A percentile compares a stretch with the other conserved stretches of the same genome.
These are phyloP conservation scores for Xylariaceae sp. DNA, from an alignment of 2,329 filamentous ascomycete genomes.

Conservation along the genomic window DNA sequence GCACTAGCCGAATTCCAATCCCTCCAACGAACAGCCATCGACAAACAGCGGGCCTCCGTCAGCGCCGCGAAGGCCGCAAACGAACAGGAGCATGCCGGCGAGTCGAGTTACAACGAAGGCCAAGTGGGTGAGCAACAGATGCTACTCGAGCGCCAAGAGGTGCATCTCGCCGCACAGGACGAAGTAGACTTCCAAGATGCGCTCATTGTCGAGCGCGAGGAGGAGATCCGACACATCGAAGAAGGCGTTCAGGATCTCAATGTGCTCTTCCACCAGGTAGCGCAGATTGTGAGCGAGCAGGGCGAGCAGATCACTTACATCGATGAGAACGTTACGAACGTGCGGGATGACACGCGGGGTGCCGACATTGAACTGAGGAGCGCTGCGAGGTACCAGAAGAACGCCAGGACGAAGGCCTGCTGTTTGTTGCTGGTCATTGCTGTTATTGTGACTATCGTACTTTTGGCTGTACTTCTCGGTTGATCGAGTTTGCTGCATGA, in stretches of 20 bases:
- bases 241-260: conserved; percentile 94
- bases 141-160: conserved; percentile 57
- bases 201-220: conserved; percentile 91
- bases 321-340: conserved; percentile 79
- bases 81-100: conserved; percentile 47
- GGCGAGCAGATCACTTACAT: conserved; percentile 86
- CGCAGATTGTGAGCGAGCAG: conserved; percentile 93
- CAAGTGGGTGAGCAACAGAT: conserved; percentile 45
- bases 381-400: conserved; percentile 90
- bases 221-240: conserved; percentile 96
- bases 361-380: conserved; percentile 82
- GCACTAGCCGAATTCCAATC: conserved; percentile 87
- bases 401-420: conserved; percentile 89
- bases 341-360: conserved; percentile 74
- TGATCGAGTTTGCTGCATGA: conserved; percentile 34
- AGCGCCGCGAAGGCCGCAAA: conserved; percentile 77
- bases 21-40: conserved; percentile 83
- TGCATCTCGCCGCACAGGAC: conserved; percentile 80
- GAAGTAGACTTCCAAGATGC: conserved; percentile 98
- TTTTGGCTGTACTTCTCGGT: conserved; percentile 79
- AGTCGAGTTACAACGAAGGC: conserved; percentile 20
- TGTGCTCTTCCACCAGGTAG: conserved; percentile 95
- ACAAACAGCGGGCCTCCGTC: conserved; percentile 86
- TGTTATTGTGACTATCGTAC: conserved; percentile 82
- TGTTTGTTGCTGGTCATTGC: conserved; percentile 85